A percentile compares a stretch with the other conserved stretches of the same genome.
These are phyloP conservation scores for Phytophthora vignae DNA, from an alignment of 352 stramenopile genomes.

Conservation along the genomic window DNA sequence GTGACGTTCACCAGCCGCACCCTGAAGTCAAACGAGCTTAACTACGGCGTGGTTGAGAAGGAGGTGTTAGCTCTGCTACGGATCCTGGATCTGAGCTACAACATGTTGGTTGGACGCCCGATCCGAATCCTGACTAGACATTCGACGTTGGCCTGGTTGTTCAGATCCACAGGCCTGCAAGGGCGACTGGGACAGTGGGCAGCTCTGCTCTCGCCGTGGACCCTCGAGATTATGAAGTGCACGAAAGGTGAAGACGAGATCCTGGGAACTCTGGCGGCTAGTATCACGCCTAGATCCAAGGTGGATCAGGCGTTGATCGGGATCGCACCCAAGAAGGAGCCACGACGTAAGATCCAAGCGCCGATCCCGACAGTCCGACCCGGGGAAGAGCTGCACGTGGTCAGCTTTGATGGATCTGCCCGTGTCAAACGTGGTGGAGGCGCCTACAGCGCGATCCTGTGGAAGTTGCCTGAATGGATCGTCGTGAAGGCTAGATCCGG, in stretches of 20 bases:
- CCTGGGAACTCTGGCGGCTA: too few species aligned
- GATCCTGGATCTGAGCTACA: slow-evolving; percentile 11
- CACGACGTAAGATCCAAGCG: neutral
- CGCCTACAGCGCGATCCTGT: slow-evolving; percentile 5
- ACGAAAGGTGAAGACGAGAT: too few species aligned
- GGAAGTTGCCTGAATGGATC: neutral
- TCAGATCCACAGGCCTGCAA: slow-evolving; percentile 1
- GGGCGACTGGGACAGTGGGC: too few species aligned
- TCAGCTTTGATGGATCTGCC: slow-evolving; percentile 11
- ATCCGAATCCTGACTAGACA: slow-evolving; percentile 8
- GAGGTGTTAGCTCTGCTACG: too few species aligned
- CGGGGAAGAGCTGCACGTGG: neutral
- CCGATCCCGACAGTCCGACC: neutral
- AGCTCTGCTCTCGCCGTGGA: too few species aligned
- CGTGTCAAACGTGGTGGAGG: neutral
- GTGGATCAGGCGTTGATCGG: too few species aligned
- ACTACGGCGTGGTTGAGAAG: too few species aligned
- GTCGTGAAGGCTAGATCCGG: neutral
- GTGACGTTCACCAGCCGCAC: too few species aligned
- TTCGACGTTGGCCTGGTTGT: slow-evolving; percentile 9
- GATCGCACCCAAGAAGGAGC: too few species aligned
- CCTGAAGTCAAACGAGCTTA: too few species aligned
- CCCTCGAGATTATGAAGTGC: too few species aligned
- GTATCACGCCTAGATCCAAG: too few species aligned
- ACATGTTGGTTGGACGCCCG: neutral